These are phyloP conservation scores for Nepenthes mirabilis DNA, from an alignment of 148 eudicot species.

Conservation along the genomic window DNA sequence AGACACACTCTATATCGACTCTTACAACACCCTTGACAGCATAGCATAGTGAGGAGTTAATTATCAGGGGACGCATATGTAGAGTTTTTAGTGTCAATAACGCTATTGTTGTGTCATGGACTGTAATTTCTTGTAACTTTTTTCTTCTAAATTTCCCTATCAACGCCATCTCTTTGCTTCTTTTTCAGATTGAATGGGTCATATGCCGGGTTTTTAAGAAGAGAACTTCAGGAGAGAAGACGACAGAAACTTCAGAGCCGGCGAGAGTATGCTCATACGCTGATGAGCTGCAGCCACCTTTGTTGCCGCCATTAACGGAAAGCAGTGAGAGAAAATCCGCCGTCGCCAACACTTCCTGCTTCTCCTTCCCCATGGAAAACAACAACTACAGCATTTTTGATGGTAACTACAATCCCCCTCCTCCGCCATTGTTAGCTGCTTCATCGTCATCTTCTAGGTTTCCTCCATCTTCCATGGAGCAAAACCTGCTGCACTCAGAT, in stretches of 20 bases:
- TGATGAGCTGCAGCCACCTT: constrained; percentile 7
- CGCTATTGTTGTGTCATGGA: too few species aligned
- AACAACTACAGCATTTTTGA: constrained; percentile 5
- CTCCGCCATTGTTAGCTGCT: constrained; percentile 3
- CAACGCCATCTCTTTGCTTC: not conserved
- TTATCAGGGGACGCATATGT: too few species aligned
- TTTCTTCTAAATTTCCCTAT: too few species aligned
- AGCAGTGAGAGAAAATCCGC: constrained; percentile 12
- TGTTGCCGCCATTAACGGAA: constrained; percentile 52
- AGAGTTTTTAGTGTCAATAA: too few species aligned
- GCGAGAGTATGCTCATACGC: constrained; percentile 4
- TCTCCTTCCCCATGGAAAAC: constrained; percentile 31
- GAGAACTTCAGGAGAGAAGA: constrained; percentile 29
- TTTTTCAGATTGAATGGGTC: constrained; percentile 75
- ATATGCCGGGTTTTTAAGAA: constrained; percentile 62
- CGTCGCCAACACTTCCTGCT: constrained; percentile 33
- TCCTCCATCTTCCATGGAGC: not conserved
- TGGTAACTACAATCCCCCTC: not conserved
- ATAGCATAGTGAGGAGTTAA: too few species aligned
- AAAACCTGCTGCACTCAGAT: constrained; percentile 8
- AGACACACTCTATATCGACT: too few species aligned
- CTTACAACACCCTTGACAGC: too few species aligned
- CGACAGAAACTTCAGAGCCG: constrained; percentile 20
- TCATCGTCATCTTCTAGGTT: not conserved
- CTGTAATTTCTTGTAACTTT: too few species aligned